Evolutionary conservation across 2,329 filamentous ascomycete genomes (phyloP).

Genomic region (Cladophialophora bantiana): DNA sequence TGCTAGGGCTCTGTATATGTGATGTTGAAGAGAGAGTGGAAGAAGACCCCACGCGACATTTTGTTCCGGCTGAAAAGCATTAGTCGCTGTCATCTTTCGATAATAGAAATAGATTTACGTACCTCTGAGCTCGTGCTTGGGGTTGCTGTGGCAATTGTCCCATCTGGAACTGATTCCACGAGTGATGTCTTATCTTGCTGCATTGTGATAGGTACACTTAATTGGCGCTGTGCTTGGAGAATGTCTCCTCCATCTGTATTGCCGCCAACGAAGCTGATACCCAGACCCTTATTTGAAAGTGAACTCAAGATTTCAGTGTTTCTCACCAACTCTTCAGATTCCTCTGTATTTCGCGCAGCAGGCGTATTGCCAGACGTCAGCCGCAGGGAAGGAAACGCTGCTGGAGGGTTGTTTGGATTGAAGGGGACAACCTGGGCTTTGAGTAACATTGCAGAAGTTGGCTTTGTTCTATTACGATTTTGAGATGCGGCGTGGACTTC

Average conservation of each 20-base stretch:
- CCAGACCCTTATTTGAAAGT: background rate
- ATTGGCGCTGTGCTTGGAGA: background rate
- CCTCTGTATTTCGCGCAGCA: background rate
- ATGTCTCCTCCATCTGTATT: background rate
- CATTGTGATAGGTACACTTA: background rate
- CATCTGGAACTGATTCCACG: background rate
- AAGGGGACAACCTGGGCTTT: constrained; percentile 38
- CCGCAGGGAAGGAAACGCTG: constrained; percentile 51
- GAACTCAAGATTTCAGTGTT: background rate
- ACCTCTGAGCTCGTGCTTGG: background rate
- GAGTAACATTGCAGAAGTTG: constrained; percentile 39
- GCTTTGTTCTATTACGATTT: constrained; percentile 29
- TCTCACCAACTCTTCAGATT: background rate
- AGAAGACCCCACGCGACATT: constrained; percentile 24
- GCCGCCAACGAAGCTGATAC: background rate
- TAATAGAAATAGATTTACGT: background rate
- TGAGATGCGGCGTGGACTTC: constrained; percentile 31
- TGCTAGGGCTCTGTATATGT: constrained; percentile 25
- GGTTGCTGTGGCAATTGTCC: background rate
- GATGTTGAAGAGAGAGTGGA: constrained; percentile 30
- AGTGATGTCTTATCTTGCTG: background rate
- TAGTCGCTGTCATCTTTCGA: background rate
- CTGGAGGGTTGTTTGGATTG: constrained; percentile 50
- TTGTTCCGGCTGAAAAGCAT: constrained; percentile 7
- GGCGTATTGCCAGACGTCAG: constrained; percentile 12